Base-by-base conservation (phyloP, 768 basidiomycete species). In the Rhodotorula graminis region DNA sequence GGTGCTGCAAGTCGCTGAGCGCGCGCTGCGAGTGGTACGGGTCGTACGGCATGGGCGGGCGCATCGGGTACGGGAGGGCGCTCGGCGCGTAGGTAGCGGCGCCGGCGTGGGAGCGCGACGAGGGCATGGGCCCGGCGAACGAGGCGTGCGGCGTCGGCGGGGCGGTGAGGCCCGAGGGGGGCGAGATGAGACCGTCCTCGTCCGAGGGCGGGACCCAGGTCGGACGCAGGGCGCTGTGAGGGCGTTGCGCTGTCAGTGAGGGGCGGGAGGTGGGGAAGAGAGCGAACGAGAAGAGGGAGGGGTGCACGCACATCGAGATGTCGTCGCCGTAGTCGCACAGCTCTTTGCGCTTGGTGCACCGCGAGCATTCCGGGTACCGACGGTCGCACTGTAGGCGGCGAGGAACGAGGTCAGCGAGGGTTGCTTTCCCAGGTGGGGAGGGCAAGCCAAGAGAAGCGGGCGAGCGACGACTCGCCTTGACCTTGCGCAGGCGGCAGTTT, bases 301-400 rank as follows among this genome's bases (percentile, higher is more conserved):
- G 27, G 19, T 4, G 37, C 1, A 58, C 72, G 42, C 29, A 73
- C 72, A 73, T 57, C 0, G 68, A 65, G 4, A 73, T 56, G 15
- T 73, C 72, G n/a, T 69, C 63, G 23, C 71, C 69, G 40, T 69
- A 73, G n/a, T 69, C 72, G 37, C 72, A 73, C 18, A 2, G 3
- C 50, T 73, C 72, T 31, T 63, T 73, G 2, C 72, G 64, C 52
- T 73, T 73, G 44, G 47, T 23, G 37, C 72, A 73, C 15, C 72
- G 53, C 18, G 72, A 19, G 42, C 72, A 73, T 16, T 70, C 55
- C 0, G 72, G 72, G 29, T 67, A 73, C 15, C 64, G 29, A 0
- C 72, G 67, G 46, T 73, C 72, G 65, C 72, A 73, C 72, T 73
- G 59, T 14, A 14, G 3, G 25, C 23, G 23, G 31, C 12, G 9